Base-by-base conservation (phyloP, 176 grass and related monocot genomes). In the Musa schizocarpa region DNA sequence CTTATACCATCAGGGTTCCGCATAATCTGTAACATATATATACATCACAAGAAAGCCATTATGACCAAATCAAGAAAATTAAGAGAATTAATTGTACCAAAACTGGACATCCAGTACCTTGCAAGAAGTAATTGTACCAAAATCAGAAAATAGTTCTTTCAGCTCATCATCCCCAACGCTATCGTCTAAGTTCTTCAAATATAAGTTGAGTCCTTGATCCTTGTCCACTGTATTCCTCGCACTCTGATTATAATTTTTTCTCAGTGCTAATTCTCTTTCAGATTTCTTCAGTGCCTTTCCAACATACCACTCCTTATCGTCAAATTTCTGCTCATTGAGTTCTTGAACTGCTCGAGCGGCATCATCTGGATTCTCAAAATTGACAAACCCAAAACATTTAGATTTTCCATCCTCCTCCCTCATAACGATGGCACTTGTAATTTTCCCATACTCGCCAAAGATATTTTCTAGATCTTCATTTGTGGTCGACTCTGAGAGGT, bases 151-250 rank as follows among this genome's bases (percentile, higher is more conserved):
- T 43, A 88, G 14, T 80, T 95, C 88, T 83, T 74, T 74, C 53
- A 95, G 91, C 50, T 95, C 82, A 70, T 90, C 88, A 88, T 95
- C 75, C 3, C 34, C 3, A 34, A 34, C 3, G 3, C 34, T 86
- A 89, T 96, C 92, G 85, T 96, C 86, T 76, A 96, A 83, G 80
- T 96, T 96, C 72, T 96, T 96, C 67, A 96, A 73, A 71, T 96
- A 96, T 69, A 96, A 89, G 74, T 96, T 96, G 53, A 77, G 78
- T 58, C 89, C 89, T 80, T 92, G 92, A 77, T 89, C 77, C 73
- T 92, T 96, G 58, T 96, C 86, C 73, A 86, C 92, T 74, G 92
- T 82, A 67, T 96, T 86, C 23, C 27, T 61, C n/a, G 17, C 63
- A 65, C 22, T 65, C 23, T 65, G 63, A 22, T 65, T 5, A 65